Evolutionary conservation across 2,329 filamentous ascomycete genomes (phyloP).

Genomic region (Fusarium veterinarium): DNA sequence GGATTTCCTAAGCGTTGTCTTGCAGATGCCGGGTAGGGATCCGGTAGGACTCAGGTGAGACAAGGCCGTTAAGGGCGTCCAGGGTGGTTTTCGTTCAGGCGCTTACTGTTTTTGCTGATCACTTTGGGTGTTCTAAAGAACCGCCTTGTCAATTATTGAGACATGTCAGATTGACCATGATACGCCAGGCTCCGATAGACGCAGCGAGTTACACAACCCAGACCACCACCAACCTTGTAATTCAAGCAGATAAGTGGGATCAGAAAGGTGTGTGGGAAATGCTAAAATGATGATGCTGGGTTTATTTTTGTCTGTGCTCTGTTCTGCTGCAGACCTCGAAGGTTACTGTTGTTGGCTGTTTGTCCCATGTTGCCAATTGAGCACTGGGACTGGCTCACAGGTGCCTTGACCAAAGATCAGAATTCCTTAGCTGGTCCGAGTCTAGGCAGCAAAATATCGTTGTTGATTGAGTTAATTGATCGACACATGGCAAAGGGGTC

Average conservation of each 20-base stretch:
- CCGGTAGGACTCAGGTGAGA: slow-evolving; percentile 23
- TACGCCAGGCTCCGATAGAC: background rate
- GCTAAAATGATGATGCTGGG: slow-evolving; percentile 18
- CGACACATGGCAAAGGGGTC: slow-evolving; percentile 4
- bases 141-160: slow-evolving; percentile 7
- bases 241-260: slow-evolving; percentile 27
- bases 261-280: slow-evolving; percentile 19
- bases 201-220: slow-evolving; percentile 19
- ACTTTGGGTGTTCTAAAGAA: background rate
- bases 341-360: background rate
- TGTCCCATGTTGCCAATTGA: slow-evolving; percentile 18
- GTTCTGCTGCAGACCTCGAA: slow-evolving; percentile 2
- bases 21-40: slow-evolving; percentile 26
- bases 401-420: slow-evolving; percentile 3
- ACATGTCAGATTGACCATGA: slow-evolving; percentile 9
- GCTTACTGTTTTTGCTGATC: slow-evolving; percentile 5
- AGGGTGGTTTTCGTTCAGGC: slow-evolving; percentile 13
- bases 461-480: slow-evolving; percentile 12
- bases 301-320: slow-evolving; percentile 24
- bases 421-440: background rate
- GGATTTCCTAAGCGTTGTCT: slow-evolving; percentile 10
- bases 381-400: background rate
- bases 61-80: slow-evolving; percentile 22
- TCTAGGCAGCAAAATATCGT: slow-evolving; percentile 33
- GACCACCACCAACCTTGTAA: slow-evolving; percentile 2